Evolutionary conservation across 306 rosid species (phyloP), one percentile per base, ranked within the genome.

Genomic region (Vicia sativa): DNA sequence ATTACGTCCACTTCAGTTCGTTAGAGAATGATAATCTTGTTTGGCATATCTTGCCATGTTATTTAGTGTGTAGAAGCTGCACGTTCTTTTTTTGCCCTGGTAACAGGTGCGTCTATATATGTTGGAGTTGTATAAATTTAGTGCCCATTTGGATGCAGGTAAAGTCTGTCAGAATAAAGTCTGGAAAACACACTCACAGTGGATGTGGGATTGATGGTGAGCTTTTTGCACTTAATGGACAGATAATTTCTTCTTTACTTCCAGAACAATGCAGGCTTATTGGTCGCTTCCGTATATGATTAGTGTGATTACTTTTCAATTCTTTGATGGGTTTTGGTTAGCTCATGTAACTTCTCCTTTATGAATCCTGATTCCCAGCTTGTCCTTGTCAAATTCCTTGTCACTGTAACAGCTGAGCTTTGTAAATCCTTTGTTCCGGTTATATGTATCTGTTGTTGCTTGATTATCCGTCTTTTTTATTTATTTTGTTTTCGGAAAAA

Each of bases 141-240:
- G 61, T 37, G 49, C 54, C 28, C 56, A 9, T 61, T 74, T 46
- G 50, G 66, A 72, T 86, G 81, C 87, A 93, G 99, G 99, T 83
- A 34, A 93, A 86, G 74, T 86, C 91, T 0, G 97, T 93, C 81
- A 93, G 86, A 88, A 87, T 93, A 67, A 87, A 88, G 78, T 74
- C 89, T 7, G 97, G 86, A 65, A 90, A 93, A 84, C 98, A 86
- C 83, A 85, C 85, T 52, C 95, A 90, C 76, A 86, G 81, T 12
- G 91, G 99, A 6, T 93, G 99, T 66, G 99, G 99, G 46, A 93
- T 93, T 77, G 99, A 93, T 84, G 99, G 99, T 53, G 99, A 93
- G 84, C 87, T 93, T 65, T 93, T 93, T 77, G 83, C 89, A 15
- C 95, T 88, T 55, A 81, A 80, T 70, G 99, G 97, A 39, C 95